A percentile compares a stretch with the other conserved stretches of the same genome.
These are phyloP conservation scores for Jatropha curcas DNA, from an alignment of 345 rosid genomes.

Conservation along the genomic window DNA sequence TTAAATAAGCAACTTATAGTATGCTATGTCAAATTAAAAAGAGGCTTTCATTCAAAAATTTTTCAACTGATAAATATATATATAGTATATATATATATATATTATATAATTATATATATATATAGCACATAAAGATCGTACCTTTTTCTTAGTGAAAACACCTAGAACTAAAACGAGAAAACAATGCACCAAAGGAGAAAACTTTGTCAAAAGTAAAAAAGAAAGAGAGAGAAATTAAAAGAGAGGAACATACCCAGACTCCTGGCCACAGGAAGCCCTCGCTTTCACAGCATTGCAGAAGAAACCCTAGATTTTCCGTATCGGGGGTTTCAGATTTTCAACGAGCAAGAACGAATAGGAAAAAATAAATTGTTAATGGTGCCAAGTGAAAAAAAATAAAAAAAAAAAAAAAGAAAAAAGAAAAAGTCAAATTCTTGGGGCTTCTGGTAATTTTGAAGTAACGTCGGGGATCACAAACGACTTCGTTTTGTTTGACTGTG, in stretches of 20 bases:
- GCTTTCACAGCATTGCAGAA: slow-evolving; percentile 1
- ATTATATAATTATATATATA: too few relatives aligned
- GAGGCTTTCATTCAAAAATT: too few relatives aligned
- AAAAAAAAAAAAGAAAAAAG: too few relatives aligned
- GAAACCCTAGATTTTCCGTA: slow-evolving; percentile 10
- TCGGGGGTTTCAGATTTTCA: neutral
- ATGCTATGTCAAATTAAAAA: too few relatives aligned
- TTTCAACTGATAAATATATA: too few relatives aligned
- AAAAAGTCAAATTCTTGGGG: neutral
- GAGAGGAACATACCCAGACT: slow-evolving; percentile 2
- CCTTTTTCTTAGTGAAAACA: neutral
- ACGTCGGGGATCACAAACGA: neutral
- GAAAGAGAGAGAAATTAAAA: neutral
- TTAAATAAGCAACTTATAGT: too few relatives aligned
- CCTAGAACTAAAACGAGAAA: neutral
- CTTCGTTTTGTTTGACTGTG: neutral
- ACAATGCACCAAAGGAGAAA: neutral
- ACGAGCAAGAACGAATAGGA: neutral
- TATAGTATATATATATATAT: too few relatives aligned
- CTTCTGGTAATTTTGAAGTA: neutral
- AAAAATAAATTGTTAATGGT: neutral
- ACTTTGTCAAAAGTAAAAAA: too few relatives aligned
- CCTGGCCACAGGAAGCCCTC: neutral
- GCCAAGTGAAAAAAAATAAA: neutral
- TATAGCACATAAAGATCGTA: neutral